Evolutionary conservation across 345 rosid species (phyloP), one percentile per base, ranked within the genome.

Genomic region (Eucalyptus polybractea): DNA sequence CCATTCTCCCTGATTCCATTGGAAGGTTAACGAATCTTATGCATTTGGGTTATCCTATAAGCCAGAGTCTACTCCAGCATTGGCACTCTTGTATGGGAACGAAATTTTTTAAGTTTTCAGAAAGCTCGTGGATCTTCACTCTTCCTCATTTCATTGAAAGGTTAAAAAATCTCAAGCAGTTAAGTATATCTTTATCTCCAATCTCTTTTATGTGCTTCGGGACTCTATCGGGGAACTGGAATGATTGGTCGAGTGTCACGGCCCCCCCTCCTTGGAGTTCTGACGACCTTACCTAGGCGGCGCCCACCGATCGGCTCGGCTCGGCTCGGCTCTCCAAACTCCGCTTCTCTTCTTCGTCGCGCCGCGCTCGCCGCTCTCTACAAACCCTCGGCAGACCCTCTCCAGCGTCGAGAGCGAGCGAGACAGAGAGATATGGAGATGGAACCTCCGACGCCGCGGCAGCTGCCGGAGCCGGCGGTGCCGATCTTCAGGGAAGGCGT

Each of bases 401-500:
- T 40, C 83, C 45, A 33, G 44, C 44, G 4, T 17, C 11, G 22
- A 16, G 80, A 69, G 33, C n/a, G 76, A 65, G 40, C 16, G 76
- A n/a, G 80, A 33, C 4, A 33, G 80, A 69, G 13, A 69, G 44
- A 33, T 19, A 72, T 17, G 42, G 8, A 67, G 85, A 83, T 90
- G 88, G 91, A 89, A 12, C 86, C 90, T 7, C 14, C 65, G 53
- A 50, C 22, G 67, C 15, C 90, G 37, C 88, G 33, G 22, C 92
- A 87, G 88, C 89, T 93, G 40, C 85, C 88, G 9, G 90, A 62
- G n/a, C 93, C 90, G 86, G 90, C 93, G 37, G 67, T 51, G 16
- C 86, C 91, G 5, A 6, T 94, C 37, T 92, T 94, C 91, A 90
- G 89, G 31, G 99, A 97, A 94, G 98, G 99, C 24, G 91, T 94